Base-by-base conservation (phyloP, 495 filamentous ascomycete genomes). In the Sporormia fimetaria region DNA sequence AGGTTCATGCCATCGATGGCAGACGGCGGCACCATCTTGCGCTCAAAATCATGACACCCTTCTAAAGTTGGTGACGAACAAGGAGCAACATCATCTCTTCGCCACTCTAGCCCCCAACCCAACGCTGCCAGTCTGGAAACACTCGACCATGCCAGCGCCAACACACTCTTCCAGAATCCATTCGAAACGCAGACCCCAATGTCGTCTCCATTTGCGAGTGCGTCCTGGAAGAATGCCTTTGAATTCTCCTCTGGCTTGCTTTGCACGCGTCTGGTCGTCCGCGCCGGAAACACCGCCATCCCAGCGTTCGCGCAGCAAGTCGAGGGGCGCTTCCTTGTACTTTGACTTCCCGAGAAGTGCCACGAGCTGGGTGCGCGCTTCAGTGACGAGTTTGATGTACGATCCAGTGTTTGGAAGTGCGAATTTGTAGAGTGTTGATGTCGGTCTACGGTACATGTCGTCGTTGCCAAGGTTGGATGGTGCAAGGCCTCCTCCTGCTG, bases 51-150 rank as follows among this genome's bases (percentile, higher is more conserved):
- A n/a, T n/a, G n/a, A n/a, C n/a, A n/a, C n/a, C n/a, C n/a, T n/a
- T n/a, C n/a, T n/a, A n/a, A n/a, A n/a, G n/a, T n/a, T n/a, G n/a
- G n/a, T n/a, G n/a, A n/a, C n/a, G n/a, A n/a, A n/a, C n/a, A n/a
- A n/a, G n/a, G n/a, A n/a, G n/a, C n/a, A n/a, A n/a, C n/a, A n/a
- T n/a, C n/a, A n/a, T n/a, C n/a, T n/a, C 33, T 27, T 27, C 31
- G 17, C 31, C 7, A 61, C 66, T 39, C 85, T 68, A 24, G 87
- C 68, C 3, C 76, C 86, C 24, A 72, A 65, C 11, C 86, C 85
- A 12, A 92, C 81, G 54, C 76, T 87, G 20, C 80, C 70, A 10
- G 86, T 94, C 52, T 90, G 80, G 57, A 94, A 92, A 4, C 84
- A 60, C 59, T 93, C 86, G 21, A 90, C 65, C n/a, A 83, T 47